phyloP scores from a whole-genome alignment of 2,329 filamentous ascomycete species.

The Pseudogymnoascus sp. region DNA sequence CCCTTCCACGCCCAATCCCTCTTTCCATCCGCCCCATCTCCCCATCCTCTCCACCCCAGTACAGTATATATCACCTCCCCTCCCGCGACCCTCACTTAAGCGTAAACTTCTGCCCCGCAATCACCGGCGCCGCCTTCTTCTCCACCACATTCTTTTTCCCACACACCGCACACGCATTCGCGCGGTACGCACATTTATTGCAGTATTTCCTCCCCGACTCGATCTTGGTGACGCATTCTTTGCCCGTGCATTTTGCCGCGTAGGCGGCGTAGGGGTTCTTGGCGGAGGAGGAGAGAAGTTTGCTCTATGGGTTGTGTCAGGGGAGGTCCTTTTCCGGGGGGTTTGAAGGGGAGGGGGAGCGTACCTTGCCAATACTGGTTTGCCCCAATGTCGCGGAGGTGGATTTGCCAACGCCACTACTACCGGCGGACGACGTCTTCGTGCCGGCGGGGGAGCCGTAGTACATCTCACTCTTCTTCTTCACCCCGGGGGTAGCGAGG shows the following conservation, averaged over 20 bases:
- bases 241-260: conserved; percentile 48
- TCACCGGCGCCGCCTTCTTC: conserved; percentile 41
- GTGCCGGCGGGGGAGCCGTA: conserved; percentile 43
- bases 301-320: no score
- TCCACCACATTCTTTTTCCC: conserved; percentile 49
- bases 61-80: background rate
- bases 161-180: conserved; percentile 55
- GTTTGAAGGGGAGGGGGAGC: conserved; percentile 10
- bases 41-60: background rate
- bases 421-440: conserved; percentile 28
- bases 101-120: conserved; percentile 54
- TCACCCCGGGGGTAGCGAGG: conserved; percentile 55
- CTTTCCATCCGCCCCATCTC: background rate
- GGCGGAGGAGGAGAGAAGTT: conserved; percentile 53
- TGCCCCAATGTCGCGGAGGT: conserved; percentile 47
- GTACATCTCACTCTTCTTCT: conserved; percentile 60
- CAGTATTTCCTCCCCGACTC: conserved; percentile 52
- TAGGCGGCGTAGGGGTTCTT: conserved; percentile 60
- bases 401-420: conserved; percentile 27
- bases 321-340: no score
- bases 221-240: conserved; percentile 55
- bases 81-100: conserved; percentile 39
- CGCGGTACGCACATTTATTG: conserved; percentile 54
- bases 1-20: background rate
- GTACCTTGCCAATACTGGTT: conserved; percentile 51